Evolutionary conservation across 495 filamentous ascomycete genomes (phyloP).

Genomic region (Apiosordaria backusii): DNA sequence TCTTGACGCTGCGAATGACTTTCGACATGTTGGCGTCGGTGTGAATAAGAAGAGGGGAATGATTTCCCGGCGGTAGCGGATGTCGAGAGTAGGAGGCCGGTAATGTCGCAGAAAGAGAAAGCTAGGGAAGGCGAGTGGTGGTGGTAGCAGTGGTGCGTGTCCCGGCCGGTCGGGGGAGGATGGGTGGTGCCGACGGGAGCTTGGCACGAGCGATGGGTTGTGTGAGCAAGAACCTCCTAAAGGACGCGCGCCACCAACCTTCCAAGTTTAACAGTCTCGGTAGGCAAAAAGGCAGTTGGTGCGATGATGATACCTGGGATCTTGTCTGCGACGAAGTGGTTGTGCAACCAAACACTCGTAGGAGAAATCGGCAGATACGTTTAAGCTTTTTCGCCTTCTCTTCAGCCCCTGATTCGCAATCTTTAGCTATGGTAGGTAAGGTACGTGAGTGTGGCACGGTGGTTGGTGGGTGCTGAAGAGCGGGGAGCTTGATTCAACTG

Average conservation of each 20-base stretch:
- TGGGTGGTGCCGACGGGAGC: conserved; percentile 4
- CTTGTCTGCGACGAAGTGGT: background rate
- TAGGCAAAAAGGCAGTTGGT: background rate
- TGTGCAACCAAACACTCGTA: background rate
- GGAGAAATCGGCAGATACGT: background rate
- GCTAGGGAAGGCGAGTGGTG: conserved; percentile 1
- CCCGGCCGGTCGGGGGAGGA: conserved; percentile 1
- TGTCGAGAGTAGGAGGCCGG: conserved; percentile 4
- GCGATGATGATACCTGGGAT: background rate
- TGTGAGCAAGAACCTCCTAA: background rate
- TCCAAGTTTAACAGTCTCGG: background rate
- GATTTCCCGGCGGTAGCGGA: conserved; percentile 10
- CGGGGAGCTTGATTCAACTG: background rate
- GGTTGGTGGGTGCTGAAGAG: background rate
- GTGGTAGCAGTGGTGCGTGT: conserved; percentile 2
- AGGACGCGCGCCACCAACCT: background rate
- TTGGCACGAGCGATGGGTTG: conserved; percentile 1
- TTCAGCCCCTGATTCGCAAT: background rate
- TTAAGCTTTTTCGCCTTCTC: background rate
- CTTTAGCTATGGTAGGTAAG: background rate
- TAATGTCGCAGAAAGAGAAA: conserved; percentile 14
- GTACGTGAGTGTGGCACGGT: background rate
- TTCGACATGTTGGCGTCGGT: conserved; percentile 74
- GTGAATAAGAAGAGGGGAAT: background rate
- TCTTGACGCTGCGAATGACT: conserved; percentile 97